Evolutionary conservation across 805 yeast species (phyloP).

Genomic region (Yarrowia deformans): DNA sequence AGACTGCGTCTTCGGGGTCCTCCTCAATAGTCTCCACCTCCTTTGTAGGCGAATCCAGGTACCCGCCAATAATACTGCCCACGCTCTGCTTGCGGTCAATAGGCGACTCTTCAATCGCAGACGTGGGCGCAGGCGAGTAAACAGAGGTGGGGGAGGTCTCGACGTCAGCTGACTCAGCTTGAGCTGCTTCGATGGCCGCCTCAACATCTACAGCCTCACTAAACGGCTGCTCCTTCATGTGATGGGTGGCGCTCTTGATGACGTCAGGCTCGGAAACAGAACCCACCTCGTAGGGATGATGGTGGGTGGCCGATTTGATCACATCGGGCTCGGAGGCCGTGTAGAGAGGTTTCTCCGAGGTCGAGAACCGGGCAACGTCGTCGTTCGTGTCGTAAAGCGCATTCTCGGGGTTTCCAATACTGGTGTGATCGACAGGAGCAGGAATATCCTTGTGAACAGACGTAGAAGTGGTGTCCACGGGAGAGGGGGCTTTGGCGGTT

Average conservation of each 20-base stretch:
- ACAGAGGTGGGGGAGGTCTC: neutral
- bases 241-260: slow-evolving; percentile 18
- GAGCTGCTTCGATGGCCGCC: neutral
- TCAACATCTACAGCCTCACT: slow-evolving; percentile 15
- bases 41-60: neutral
- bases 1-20: neutral
- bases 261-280: slow-evolving; percentile 24
- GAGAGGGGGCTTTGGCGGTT: neutral
- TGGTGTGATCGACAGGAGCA: neutral
- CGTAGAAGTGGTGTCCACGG: neutral
- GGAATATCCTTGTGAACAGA: neutral
- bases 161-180: neutral
- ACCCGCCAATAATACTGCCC: slow-evolving; percentile 19
- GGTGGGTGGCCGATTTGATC: slow-evolving; percentile 23
- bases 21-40: slow-evolving; percentile 13
- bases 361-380: neutral
- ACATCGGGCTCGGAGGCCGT: slow-evolving; percentile 15
- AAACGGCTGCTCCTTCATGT: slow-evolving; percentile 9
- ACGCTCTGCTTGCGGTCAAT: slow-evolving; percentile 12
- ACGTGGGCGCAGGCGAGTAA: neutral
- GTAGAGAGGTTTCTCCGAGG: neutral
- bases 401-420: slow-evolving; percentile 16
- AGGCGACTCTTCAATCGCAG: neutral
- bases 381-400: neutral
- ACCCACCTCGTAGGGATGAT: slow-evolving; percentile 7